phyloP scores from a whole-genome alignment of 2,329 filamentous ascomycete genomes.

The Cladosporium sp. region DNA sequence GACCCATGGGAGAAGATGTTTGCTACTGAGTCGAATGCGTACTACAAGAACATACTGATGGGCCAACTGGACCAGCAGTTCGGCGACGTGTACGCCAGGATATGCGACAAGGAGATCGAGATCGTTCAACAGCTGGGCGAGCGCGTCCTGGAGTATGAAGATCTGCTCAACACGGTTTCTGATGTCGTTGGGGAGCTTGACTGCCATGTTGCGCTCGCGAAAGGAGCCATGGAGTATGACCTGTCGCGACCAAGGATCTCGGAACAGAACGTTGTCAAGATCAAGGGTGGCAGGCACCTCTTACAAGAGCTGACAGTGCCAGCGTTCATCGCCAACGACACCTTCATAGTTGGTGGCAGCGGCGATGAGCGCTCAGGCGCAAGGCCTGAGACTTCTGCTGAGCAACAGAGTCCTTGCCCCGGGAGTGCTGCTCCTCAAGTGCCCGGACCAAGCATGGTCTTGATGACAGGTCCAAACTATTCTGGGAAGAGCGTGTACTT shows the following conservation, averaged over 20 bases:
- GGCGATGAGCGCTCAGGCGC: conserved; percentile 22
- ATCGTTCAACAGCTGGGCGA: conserved; percentile 75
- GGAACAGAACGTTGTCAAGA: conserved; percentile 63
- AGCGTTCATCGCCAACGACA: conserved; percentile 79
- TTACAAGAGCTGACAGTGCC: conserved; percentile 80
- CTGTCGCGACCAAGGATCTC: conserved; percentile 68
- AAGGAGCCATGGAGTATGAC: conserved; percentile 70
- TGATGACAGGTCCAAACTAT: conserved; percentile 91
- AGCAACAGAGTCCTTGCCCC: not conserved
- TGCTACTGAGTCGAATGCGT: conserved; percentile 61
- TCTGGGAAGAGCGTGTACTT: conserved; percentile 96
- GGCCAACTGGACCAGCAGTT: conserved; percentile 72
- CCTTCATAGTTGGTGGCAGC: conserved; percentile 61
- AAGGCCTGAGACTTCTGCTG: not conserved
- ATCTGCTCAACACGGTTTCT: conserved; percentile 63
- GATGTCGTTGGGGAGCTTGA: conserved; percentile 84
- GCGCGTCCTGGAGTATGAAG: conserved; percentile 64
- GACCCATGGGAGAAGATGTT: conserved; percentile 77
- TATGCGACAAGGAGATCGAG: conserved; percentile 86
- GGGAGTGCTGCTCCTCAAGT: not conserved
- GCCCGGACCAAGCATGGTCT: conserved; percentile 60
- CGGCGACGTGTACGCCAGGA: conserved; percentile 79
- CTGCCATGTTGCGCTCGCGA: conserved; percentile 73
- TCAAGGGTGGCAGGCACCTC: conserved; percentile 76
- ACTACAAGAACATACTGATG: conserved; percentile 86